Percentiles rank a stretch among this genome's conserved stretches.
Conservation (phyloP, 2,329 filamentous ascomycete species). For the Neofusicoccum sp. region DNA sequence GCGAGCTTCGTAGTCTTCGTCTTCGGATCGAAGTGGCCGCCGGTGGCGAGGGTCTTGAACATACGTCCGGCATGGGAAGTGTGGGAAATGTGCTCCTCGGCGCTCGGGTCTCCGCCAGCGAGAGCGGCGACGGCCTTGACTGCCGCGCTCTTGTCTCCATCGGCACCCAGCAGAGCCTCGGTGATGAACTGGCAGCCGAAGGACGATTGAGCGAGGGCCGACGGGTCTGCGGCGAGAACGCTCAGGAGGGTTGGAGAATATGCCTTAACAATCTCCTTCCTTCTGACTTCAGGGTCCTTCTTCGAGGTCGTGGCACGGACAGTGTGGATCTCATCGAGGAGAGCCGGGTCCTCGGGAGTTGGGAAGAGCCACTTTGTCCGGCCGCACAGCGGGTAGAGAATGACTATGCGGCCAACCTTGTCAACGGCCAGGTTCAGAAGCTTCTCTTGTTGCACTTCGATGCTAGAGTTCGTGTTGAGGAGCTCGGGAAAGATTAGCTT, state of each 20-base stretch:
- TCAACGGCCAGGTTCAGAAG: constrained; percentile 65
- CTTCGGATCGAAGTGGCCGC: constrained; percentile 77
- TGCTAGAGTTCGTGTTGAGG: constrained; percentile 48
- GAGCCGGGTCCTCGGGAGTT: constrained; percentile 50
- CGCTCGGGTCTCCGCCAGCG: constrained; percentile 37
- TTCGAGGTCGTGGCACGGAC: constrained; percentile 85
- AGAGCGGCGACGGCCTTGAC: constrained; percentile 62
- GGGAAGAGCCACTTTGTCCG: constrained; percentile 63
- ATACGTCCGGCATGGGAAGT: constrained; percentile 70
- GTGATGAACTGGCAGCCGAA: constrained; percentile 86
- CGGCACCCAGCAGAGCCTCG: constrained; percentile 74
- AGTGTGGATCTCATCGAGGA: constrained; percentile 73
- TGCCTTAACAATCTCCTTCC: constrained; percentile 71
- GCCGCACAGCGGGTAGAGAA: constrained; percentile 78
- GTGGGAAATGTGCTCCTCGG: constrained; percentile 59
- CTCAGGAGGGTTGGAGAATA: constrained; percentile 74
- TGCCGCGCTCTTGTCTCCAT: constrained; percentile 72
- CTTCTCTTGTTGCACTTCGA: constrained; percentile 57
- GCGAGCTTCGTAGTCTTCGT: constrained; percentile 67
- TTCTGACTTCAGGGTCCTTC: constrained; percentile 76
- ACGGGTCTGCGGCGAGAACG: constrained; percentile 66
- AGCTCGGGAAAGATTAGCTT: constrained; percentile 89
- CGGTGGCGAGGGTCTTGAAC: constrained; percentile 87
- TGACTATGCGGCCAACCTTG: constrained; percentile 60
- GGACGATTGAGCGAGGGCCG: constrained; percentile 67